Base-by-base conservation (phyloP, 2,329 filamentous ascomycete genomes). In the Beauveria asiatica region DNA sequence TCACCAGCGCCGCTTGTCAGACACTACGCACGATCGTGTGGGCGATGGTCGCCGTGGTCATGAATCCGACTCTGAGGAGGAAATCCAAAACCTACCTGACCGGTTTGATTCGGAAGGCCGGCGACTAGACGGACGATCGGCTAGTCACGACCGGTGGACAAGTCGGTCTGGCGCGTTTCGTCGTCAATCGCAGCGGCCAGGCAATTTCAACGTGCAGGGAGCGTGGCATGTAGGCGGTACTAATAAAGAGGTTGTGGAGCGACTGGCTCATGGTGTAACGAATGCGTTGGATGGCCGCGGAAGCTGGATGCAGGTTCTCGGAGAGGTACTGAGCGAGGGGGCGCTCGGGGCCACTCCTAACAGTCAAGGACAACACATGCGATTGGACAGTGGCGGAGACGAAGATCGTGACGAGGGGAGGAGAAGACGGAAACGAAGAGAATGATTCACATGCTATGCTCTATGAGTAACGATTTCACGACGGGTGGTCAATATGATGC, bases 161-260 rank as follows among this genome's bases (percentile, higher is more conserved):
- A 70, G 69, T 3, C 71, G 78, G 3, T 70, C 64, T 9, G 79
- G 78, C 3, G 72, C 76, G 0, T 81, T 81, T 61, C 71, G 73
- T 39, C 75, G 75, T 57, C 66, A 69, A 51, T 65, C 71, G 7
- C 70, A 64, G 46, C 59, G 63, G n/a, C 61, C 62, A 1, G 72
- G 70, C 2, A 74, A 73, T 8, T 72, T 69, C 67, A 66, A 75
- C 13, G 66, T 78, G 17, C 68, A 65, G 0, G 78, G 78, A 0
- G 69, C 72, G 16, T 81, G 79, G 79, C 73, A 74, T 25, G 69
- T 80, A 0, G 72, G 69, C 2, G 76, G 78, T 6, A 78, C 76
- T 0, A 76, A 81, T 25, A 64, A 65, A 1, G 73, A 74, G 54
- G 67, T 70, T 27, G 73, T 80, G 4, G 76, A 80, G 37, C 66